Evolutionary conservation across 345 rosid genomes (phyloP).

Genomic region (Firmiana major): DNA sequence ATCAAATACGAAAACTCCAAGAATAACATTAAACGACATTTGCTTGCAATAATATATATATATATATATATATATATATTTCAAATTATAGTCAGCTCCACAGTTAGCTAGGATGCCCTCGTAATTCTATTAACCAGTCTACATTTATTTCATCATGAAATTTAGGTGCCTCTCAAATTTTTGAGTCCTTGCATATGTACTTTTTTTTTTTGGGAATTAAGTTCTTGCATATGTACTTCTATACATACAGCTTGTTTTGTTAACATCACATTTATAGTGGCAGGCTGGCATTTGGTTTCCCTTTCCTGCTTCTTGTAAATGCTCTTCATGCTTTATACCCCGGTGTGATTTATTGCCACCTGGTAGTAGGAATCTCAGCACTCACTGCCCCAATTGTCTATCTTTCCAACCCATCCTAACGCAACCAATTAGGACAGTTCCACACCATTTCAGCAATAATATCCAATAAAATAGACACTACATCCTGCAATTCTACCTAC

Average conservation of each 20-base stretch:
- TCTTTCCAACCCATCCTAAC: neutral
- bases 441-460: neutral
- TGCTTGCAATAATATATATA: too few relatives aligned
- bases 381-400: neutral
- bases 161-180: neutral
- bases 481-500: neutral
- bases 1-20: too few relatives aligned
- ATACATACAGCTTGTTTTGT: neutral
- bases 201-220: too few relatives aligned
- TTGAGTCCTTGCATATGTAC: neutral
- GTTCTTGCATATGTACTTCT: neutral
- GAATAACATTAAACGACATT: too few relatives aligned
- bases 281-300: neutral
- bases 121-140: neutral
- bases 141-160: slow-evolving; percentile 3
- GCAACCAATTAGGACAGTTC: neutral
- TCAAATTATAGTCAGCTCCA: too few relatives aligned
- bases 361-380: neutral
- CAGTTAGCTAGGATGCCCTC: neutral
- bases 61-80: too few relatives aligned
- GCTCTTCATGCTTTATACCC: slow-evolving; percentile 6
- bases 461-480: neutral
- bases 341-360: neutral
- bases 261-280: neutral
- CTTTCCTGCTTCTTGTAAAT: neutral